These are phyloP conservation scores for Favolaschia claudopus DNA, from an alignment of 768 basidiomycete species.

Conservation along the genomic window DNA sequence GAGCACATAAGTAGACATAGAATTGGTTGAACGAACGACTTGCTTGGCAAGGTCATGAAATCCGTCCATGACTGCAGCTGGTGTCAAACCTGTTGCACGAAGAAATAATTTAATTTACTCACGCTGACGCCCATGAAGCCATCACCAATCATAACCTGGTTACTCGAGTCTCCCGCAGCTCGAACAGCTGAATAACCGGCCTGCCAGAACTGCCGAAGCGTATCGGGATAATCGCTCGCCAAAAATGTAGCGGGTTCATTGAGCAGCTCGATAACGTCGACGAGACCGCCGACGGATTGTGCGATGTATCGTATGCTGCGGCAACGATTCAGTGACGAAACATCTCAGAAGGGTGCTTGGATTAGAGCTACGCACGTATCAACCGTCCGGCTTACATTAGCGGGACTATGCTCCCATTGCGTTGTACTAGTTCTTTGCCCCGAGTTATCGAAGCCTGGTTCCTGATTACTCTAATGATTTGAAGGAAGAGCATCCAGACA, in stretches of 20 bases:
- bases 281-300: conserved; percentile 58
- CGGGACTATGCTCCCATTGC: conserved; percentile 60
- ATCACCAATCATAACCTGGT: conserved; percentile 76
- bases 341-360: too few species aligned
- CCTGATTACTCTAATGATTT: not conserved
- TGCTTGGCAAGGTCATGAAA: conserved; percentile 59
- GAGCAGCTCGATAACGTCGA: conserved; percentile 71
- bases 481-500: not conserved
- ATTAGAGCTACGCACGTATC: conserved; percentile 47
- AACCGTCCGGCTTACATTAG: conserved; percentile 61
- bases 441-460: conserved; percentile 73
- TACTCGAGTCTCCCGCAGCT: conserved; percentile 50
- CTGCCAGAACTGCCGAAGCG: conserved; percentile 62
- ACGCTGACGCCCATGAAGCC: conserved; percentile 70
- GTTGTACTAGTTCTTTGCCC: conserved; percentile 66
- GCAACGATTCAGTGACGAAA: not conserved
- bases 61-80: conserved; percentile 59
- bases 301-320: conserved; percentile 55
- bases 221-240: conserved; percentile 47
- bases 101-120: conserved; percentile 6
- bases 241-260: conserved; percentile 74
- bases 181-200: conserved; percentile 69
- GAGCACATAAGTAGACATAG: not conserved
- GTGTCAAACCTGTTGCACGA: conserved; percentile 10
- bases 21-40: not conserved